phyloP scores from a whole-genome alignment of 768 basidiomycete genomes.

The Clavaria fumosa region DNA sequence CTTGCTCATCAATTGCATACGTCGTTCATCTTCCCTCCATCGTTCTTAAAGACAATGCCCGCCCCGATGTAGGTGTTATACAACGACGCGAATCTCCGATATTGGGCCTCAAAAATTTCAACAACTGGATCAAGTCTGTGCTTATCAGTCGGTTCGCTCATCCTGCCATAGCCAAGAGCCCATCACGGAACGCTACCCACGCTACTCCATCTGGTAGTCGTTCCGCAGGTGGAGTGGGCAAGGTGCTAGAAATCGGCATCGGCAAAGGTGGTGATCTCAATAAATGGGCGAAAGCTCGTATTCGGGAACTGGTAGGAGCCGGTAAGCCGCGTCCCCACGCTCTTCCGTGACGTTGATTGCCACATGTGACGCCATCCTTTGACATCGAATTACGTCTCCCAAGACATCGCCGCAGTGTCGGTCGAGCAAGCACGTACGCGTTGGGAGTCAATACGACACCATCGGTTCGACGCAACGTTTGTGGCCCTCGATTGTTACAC shows the following conservation, averaged over 20 bases:
- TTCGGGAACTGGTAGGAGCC: slow-evolving; percentile 65
- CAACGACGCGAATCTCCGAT: slow-evolving; percentile 84
- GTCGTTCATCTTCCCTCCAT: not conserved
- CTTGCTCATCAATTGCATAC: slow-evolving; percentile 5
- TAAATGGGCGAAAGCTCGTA: slow-evolving; percentile 85
- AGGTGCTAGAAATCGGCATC: slow-evolving; percentile 91
- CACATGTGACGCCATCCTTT: slow-evolving; percentile 2
- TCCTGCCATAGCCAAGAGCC: slow-evolving; percentile 41
- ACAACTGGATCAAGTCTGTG: slow-evolving; percentile 99
- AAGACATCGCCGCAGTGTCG: slow-evolving; percentile 84
- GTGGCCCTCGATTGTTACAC: slow-evolving; percentile 82
- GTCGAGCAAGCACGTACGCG: slow-evolving; percentile 76
- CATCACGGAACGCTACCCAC: slow-evolving; percentile 15
- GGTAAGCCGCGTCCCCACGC: slow-evolving; percentile 32
- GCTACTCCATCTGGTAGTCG: slow-evolving; percentile 15
- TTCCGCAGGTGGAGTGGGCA: slow-evolving; percentile 32
- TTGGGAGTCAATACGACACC: slow-evolving; percentile 34
- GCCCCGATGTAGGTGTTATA: slow-evolving; percentile 80
- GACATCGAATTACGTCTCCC: slow-evolving; percentile 5
- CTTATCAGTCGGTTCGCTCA: slow-evolving; percentile 83
- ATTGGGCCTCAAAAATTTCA: slow-evolving; percentile 93
- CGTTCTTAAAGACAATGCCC: slow-evolving; percentile 57
- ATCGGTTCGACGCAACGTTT: slow-evolving; percentile 66
- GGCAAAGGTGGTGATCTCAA: slow-evolving; percentile 97
- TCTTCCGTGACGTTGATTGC: not conserved